Evolutionary conservation across 2,329 filamentous ascomycete species (phyloP), one percentile per base, ranked within the genome.

Genomic region (Blumeriella jaapii): DNA sequence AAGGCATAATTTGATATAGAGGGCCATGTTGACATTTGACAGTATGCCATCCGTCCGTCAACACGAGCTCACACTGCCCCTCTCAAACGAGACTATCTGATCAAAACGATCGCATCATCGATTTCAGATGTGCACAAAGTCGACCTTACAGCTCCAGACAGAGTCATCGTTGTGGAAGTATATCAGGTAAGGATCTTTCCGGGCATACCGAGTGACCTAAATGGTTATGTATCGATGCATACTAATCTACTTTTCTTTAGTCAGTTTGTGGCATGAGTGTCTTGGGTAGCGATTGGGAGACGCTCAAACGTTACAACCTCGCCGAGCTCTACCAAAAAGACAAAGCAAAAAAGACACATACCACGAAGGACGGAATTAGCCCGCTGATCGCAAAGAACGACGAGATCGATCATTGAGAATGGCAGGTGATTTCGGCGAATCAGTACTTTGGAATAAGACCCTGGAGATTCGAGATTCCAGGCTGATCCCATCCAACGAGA

Each of bases 1-100:
- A 7, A n/a, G 19, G 6, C 4, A 9, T 7, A 14, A 14, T 18
- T 13, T 9, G 14, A 16, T 14, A 10, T n/a, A 6, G 6, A 23
- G 5, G n/a, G 18, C 13, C 22, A 24, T 7, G 15, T 31, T 42
- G 18, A 43, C 29, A 16, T 20, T 27, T 17, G 22, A 19, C 42
- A 89, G 82, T 91, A 85, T 59, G 83, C 82, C n/a, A 87, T 93
- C 47, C 74, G 83, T 28, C 74, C 79, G n/a, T 80, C 73, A 10
- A 73, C 84, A 42, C 75, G 83, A 36, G 83, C 82, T 51, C 78
- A 87, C 58, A 39, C 30, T 14, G 77, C 66, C 47, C 66, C 67
- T 3, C 65, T 89, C 41, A 78, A 71, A 47, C 71, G 82, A 39
- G 71, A 78, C 44, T 64, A 63, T 12, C 66, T 89, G 31, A 89